These are phyloP conservation scores for Backusella tarrabulga DNA, from an alignment of 192 early-diverging fungal species.

Conservation along the genomic window DNA sequence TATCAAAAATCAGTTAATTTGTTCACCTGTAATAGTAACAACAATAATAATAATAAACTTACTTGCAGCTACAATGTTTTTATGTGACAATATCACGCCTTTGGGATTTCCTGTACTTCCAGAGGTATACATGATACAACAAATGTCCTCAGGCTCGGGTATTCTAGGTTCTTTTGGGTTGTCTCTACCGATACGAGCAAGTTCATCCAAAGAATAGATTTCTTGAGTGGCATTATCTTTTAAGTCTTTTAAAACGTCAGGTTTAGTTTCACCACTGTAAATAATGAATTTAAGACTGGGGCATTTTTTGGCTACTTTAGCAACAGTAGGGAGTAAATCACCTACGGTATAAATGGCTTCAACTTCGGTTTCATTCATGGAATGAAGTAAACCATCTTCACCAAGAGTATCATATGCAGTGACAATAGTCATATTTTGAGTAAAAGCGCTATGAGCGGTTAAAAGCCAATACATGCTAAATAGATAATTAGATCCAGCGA, in stretches of 20 bases:
- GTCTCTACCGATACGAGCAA: slow-evolving; percentile 63
- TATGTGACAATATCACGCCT: slow-evolving; percentile 85
- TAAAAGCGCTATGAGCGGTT: slow-evolving; percentile 74
- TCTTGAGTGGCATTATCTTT: slow-evolving; percentile 37
- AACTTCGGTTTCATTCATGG: slow-evolving; percentile 81
- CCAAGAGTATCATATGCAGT: slow-evolving; percentile 92
- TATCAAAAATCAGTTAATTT: slow-evolving; percentile 10
- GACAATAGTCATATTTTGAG: slow-evolving; percentile 74
- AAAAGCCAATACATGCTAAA: slow-evolving; percentile 62
- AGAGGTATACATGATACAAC: slow-evolving; percentile 89
- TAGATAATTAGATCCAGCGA: not conserved
- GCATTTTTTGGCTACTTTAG: slow-evolving; percentile 58
- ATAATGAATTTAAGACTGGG: slow-evolving; percentile 65
- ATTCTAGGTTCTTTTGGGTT: slow-evolving; percentile 58
- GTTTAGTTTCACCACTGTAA: slow-evolving; percentile 64
- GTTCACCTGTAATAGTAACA: not conserved
- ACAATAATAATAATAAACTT: slow-evolving; percentile 23
- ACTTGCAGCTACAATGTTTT: slow-evolving; percentile 78
- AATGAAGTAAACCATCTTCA: slow-evolving; percentile 77
- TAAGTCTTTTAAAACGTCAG: slow-evolving; percentile 46
- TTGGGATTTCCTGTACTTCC: slow-evolving; percentile 94
- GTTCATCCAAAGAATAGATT: slow-evolving; percentile 65
- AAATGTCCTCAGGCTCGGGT: slow-evolving; percentile 70
- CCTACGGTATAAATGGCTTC: slow-evolving; percentile 70
- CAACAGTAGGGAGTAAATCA: slow-evolving; percentile 65